Evolutionary conservation across 2,329 filamentous ascomycete species (phyloP).

Genomic region (Clonostachys rhizophaga): DNA sequence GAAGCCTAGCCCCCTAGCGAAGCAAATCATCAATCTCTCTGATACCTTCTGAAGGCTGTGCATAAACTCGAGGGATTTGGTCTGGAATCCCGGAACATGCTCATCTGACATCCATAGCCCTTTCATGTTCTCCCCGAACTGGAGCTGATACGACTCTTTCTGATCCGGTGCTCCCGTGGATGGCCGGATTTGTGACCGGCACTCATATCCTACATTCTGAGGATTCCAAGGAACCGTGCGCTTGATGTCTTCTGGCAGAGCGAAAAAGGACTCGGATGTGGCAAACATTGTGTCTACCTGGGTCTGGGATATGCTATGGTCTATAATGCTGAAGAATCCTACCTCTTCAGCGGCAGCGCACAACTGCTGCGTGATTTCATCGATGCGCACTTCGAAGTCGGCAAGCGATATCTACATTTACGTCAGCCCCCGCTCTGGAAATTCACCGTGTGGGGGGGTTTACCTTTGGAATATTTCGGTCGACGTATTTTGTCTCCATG

Average conservation of each 20-base stretch:
- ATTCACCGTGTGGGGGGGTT: not conserved
- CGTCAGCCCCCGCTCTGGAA: not conserved
- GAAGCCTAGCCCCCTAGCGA: slow-evolving; percentile 53
- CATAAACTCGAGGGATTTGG: slow-evolving; percentile 46
- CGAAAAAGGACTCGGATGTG: slow-evolving; percentile 47
- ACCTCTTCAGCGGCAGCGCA: slow-evolving; percentile 49
- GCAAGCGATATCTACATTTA: slow-evolving; percentile 40
- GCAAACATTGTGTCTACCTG: slow-evolving; percentile 48
- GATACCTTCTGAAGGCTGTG: slow-evolving; percentile 43
- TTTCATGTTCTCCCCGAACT: slow-evolving; percentile 51
- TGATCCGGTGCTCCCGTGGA: slow-evolving; percentile 53
- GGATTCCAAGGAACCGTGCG: slow-evolving; percentile 46
- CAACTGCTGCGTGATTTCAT: slow-evolving; percentile 46
- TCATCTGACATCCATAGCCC: slow-evolving; percentile 45
- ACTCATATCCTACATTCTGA: slow-evolving; percentile 58
- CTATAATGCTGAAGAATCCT: slow-evolving; percentile 54
- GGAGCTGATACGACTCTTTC: slow-evolving; percentile 60
- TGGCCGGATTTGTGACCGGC: slow-evolving; percentile 51
- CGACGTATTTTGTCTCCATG: not conserved
- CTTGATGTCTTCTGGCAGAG: slow-evolving; percentile 44
- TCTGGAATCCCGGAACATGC: slow-evolving; percentile 41
- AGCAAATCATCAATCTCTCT: slow-evolving; percentile 52
- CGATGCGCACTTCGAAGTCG: slow-evolving; percentile 45
- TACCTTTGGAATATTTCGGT: not conserved
- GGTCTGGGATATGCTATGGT: slow-evolving; percentile 45